Conservation (phyloP, 192 early-diverging fungal genomes). For the Coemansia sp. region DNA sequence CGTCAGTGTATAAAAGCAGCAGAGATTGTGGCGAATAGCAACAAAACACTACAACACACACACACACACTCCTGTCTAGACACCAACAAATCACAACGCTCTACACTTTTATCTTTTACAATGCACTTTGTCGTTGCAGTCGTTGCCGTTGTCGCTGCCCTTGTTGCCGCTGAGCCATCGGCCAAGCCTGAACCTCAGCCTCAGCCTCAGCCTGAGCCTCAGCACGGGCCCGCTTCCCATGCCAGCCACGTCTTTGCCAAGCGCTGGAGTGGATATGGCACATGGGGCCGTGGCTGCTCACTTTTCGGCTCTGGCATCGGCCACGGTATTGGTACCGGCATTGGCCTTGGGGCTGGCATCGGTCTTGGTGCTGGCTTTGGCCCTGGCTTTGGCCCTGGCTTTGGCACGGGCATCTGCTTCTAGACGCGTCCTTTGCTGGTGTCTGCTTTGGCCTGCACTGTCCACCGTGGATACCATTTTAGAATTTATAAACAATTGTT, state of each 20-base stretch:
- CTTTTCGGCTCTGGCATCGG: not conserved
- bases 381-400: not conserved
- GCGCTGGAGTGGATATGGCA: not conserved
- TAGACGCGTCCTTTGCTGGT: not conserved
- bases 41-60: not conserved
- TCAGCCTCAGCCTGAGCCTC: not conserved
- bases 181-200: not conserved
- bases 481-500: not conserved
- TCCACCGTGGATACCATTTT: not conserved
- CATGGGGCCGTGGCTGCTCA: slow-evolving; percentile 2
- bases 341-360: not conserved
- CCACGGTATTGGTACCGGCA: not conserved
- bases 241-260: not conserved
- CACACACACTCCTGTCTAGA: not conserved
- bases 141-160: not conserved
- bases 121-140: not conserved
- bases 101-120: not conserved
- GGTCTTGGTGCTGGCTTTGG: not conserved
- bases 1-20: not conserved
- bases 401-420: not conserved
- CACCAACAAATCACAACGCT: too few species aligned
- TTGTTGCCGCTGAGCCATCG: not conserved
- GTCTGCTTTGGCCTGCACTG: not conserved
- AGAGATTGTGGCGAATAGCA: not conserved
- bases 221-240: not conserved